A percentile compares a stretch with the other conserved stretches of the same genome.
phyloP scores from a whole-genome alignment of 169 alveolate species.

The Babesia sp. region DNA sequence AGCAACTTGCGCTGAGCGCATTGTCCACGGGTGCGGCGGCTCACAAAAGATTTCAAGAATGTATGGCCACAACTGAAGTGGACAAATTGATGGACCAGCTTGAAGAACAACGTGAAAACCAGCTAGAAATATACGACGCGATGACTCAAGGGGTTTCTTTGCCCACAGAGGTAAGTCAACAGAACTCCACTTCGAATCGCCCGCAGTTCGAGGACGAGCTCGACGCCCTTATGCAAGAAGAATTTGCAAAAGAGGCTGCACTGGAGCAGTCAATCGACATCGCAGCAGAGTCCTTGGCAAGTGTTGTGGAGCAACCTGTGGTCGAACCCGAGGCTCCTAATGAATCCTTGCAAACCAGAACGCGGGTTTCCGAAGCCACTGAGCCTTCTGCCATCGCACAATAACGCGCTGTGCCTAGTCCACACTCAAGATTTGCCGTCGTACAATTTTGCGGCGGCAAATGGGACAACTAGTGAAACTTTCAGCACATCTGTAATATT shows the following conservation, averaged over 20 bases:
- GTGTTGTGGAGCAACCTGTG: neutral
- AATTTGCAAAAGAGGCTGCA: conserved; percentile 5
- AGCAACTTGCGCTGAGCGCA: conserved; percentile 75
- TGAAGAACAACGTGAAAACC: conserved; percentile 74
- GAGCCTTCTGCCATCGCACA: conserved; percentile 31
- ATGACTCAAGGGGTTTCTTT: conserved; percentile 51
- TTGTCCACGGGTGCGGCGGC: conserved; percentile 54
- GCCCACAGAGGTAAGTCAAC: conserved; percentile 32
- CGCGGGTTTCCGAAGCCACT: neutral
- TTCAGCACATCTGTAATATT: conserved; percentile 45
- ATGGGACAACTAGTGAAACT: conserved; percentile 44
- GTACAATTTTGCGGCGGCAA: conserved; percentile 39
- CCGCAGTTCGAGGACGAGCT: conserved; percentile 66
- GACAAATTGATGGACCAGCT: conserved; percentile 74
- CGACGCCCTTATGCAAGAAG: conserved; percentile 45
- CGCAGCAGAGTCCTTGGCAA: conserved; percentile 4
- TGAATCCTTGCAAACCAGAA: neutral
- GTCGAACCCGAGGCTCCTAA: neutral
- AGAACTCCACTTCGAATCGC: neutral
- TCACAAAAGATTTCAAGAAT: conserved; percentile 47
- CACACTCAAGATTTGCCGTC: conserved; percentile 25
- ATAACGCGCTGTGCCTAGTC: conserved; percentile 6
- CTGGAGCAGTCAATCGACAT: conserved; percentile 4
- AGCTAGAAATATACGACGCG: conserved; percentile 73
- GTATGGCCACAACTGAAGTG: conserved; percentile 65